phyloP scores from a whole-genome alignment of 371 early-diverging fungal species.

The Mucor mucedo region DNA sequence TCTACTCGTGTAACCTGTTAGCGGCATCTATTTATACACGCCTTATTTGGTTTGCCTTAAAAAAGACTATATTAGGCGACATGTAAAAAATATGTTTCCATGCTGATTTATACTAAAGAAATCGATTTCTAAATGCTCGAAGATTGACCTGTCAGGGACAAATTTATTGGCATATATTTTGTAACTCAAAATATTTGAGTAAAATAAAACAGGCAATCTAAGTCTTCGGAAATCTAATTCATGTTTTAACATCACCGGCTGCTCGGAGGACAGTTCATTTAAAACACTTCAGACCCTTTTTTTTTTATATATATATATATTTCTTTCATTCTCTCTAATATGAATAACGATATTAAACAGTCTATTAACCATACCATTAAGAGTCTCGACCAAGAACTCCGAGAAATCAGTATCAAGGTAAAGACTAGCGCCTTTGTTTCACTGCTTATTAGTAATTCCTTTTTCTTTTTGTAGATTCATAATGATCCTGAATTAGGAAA shows the following conservation, averaged over 20 bases:
- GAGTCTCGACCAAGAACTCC: conserved; percentile 24
- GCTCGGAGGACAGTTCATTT: conserved; percentile 12
- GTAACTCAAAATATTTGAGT: too few relatives aligned
- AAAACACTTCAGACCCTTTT: background rate
- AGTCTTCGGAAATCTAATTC: too few relatives aligned
- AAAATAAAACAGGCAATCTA: conserved; percentile 64
- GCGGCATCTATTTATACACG: too few relatives aligned
- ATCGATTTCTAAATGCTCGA: too few relatives aligned
- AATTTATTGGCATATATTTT: too few relatives aligned
- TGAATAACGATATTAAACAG: conserved; percentile 19
- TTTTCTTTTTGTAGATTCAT: conserved; percentile 52
- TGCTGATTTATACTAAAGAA: too few relatives aligned
- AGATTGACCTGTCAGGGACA: too few relatives aligned
- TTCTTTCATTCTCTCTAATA: background rate
- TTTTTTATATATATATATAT: background rate
- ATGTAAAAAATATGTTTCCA: too few relatives aligned
- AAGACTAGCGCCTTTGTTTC: background rate
- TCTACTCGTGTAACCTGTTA: too few relatives aligned
- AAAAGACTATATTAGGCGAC: too few relatives aligned
- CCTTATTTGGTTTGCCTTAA: too few relatives aligned
- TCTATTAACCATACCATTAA: conserved; percentile 20
- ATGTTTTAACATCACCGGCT: conserved; percentile 11
- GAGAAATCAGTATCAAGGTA: conserved; percentile 34
- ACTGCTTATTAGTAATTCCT: background rate
- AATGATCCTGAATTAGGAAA: conserved; percentile 67